These are phyloP conservation scores for Chaetomiaceae sp. DNA, from an alignment of 2,329 filamentous ascomycete species.

Conservation along the genomic window DNA sequence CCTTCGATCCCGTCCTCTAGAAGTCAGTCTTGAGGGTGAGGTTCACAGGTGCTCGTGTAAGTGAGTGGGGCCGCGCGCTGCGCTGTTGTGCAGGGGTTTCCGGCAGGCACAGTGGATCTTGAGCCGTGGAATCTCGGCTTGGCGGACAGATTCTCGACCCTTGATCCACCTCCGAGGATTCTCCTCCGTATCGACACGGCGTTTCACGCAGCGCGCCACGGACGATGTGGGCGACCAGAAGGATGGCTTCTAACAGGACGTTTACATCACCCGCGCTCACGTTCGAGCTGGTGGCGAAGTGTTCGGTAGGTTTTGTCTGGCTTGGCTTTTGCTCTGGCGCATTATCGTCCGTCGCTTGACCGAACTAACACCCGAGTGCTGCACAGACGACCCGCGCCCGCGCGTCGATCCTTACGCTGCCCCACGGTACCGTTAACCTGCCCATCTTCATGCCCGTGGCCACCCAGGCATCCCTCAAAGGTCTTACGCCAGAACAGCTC, in stretches of 20 bases:
- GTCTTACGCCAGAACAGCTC: slow-evolving; percentile 84
- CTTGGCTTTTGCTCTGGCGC: neutral
- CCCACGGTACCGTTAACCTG: slow-evolving; percentile 83
- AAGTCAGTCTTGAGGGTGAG: too few relatives aligned
- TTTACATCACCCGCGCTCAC: slow-evolving; percentile 60
- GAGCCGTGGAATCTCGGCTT: too few relatives aligned
- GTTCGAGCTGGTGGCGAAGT: slow-evolving; percentile 71
- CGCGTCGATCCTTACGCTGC: slow-evolving; percentile 78
- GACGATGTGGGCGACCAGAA: slow-evolving; percentile 30
- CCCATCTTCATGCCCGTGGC: slow-evolving; percentile 99
- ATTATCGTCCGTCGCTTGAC: neutral
- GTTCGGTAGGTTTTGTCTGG: slow-evolving; percentile 58
- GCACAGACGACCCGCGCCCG: slow-evolving; percentile 84
- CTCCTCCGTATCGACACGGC: neutral
- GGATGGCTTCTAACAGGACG: slow-evolving; percentile 46
- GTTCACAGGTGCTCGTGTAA: too few relatives aligned
- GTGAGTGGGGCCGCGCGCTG: too few relatives aligned
- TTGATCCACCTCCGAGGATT: neutral
- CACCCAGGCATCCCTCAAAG: slow-evolving; percentile 92
- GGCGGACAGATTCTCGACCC: neutral
- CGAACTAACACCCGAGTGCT: neutral
- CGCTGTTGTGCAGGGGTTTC: too few relatives aligned
- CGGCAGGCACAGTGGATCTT: too few relatives aligned
- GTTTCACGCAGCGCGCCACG: slow-evolving; percentile 4
- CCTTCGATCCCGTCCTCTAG: too few relatives aligned